Evolutionary conservation across 2,329 filamentous ascomycete species (phyloP).

Genomic region (Diaporthe destruens): DNA sequence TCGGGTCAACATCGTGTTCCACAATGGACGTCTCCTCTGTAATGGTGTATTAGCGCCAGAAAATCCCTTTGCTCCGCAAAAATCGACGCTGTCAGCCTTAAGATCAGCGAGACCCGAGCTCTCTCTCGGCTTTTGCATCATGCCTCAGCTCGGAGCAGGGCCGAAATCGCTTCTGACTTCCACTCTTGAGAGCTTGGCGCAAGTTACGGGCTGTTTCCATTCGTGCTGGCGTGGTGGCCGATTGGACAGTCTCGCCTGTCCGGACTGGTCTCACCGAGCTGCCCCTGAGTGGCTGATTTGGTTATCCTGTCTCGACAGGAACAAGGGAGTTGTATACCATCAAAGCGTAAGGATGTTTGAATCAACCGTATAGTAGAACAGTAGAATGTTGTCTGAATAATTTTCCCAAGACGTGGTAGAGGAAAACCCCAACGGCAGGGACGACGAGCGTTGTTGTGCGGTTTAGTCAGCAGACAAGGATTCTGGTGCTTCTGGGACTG

Average conservation of each 20-base stretch:
- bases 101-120: neutral
- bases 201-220: neutral
- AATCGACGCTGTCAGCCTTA: neutral
- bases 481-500: neutral
- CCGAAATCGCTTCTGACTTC: neutral
- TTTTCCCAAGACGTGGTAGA: neutral
- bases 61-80: neutral
- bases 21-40: neutral
- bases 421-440: neutral
- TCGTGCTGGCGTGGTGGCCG: neutral
- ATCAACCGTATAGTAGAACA: no score
- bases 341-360: neutral
- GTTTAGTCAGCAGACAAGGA: constrained; percentile 23
- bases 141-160: neutral
- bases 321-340: neutral
- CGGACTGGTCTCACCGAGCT: neutral
- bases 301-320: neutral
- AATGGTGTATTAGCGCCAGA: no score
- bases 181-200: neutral
- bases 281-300: neutral
- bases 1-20: neutral
- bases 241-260: neutral
- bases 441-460: neutral
- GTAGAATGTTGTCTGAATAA: neutral
- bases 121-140: neutral